Evolutionary conservation across 352 stramenopile genomes (phyloP), one percentile per base, ranked within the genome.

Genomic region (Aphanomyces invadans): DNA sequence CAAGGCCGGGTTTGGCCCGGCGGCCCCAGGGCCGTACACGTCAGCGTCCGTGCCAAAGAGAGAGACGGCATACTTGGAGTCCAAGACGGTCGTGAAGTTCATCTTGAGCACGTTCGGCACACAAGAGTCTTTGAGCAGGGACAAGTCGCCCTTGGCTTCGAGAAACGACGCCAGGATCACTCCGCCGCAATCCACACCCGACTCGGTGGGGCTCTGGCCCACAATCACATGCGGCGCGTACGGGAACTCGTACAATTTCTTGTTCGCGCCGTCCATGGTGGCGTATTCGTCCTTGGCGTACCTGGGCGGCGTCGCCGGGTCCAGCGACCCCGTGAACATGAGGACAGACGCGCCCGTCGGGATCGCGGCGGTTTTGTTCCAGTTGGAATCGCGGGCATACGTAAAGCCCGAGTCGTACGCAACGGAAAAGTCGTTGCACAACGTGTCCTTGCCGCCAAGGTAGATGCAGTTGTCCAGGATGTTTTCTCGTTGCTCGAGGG

Each of bases 341-440:
- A 89, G 55, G 25, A 76, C 79, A 12, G 74, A 80, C 21, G 75
- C 73, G 23, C 74, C 70, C 12, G 72, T 48, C 10, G 77, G 77
- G 0, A 89, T 62, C 46, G 70, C 67, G 31, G 74, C 77, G 0
- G 80, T 79, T 52, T 77, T 76, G 72, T 89, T 89, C 80, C 80
- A 89, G 71, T 82, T 87, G 65, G 83, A 45, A 48, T 89, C 80
- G 67, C 74, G 78, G 55, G 81, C 63, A 67, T 89, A 89, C 17
- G 9, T 21, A 38, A 64, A 64, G 32, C 32, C 26, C 36, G 28
- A 3, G 2, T 26, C 17, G 9, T 17, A n/a, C 5, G 29, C 11
- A 10, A n/a, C 26, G 4, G 21, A 3, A 10, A 21, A 46, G 28
- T 42, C 12, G 2, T 31, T 29, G 39, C 55, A 63, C 19, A 51